phyloP scores from a whole-genome alignment of 495 filamentous ascomycete genomes.

The Cairneyella variabilis region DNA sequence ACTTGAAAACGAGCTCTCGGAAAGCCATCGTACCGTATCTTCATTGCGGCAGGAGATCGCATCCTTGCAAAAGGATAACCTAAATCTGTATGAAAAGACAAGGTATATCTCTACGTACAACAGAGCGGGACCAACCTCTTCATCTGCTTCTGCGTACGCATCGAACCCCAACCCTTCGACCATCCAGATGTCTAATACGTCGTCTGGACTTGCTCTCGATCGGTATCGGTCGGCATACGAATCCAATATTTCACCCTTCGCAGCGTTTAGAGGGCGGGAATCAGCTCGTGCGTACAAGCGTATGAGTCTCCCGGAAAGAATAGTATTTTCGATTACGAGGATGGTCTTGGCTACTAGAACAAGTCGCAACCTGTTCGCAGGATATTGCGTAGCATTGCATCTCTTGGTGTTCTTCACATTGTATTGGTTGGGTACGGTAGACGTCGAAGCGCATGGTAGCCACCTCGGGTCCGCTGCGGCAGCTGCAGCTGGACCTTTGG shows the following conservation, averaged over 20 bases:
- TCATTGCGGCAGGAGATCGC: constrained; percentile 88
- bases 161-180: constrained; percentile 71
- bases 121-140: constrained; percentile 54
- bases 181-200: constrained; percentile 55
- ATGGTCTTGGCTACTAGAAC: constrained; percentile 87
- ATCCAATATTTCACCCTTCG: constrained; percentile 90
- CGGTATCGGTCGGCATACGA: constrained; percentile 93
- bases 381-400: constrained; percentile 87
- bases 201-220: constrained; percentile 54
- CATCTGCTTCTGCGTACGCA: constrained; percentile 68
- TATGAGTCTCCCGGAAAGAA: constrained; percentile 86
- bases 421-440: constrained; percentile 71
- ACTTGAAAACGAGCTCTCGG: constrained; percentile 86
- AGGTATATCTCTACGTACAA: constrained; percentile 93
- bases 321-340: constrained; percentile 85
- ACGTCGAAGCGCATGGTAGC: constrained; percentile 52
- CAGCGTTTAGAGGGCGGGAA: constrained; percentile 89
- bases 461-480: constrained; percentile 39
- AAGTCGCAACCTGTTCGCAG: constrained; percentile 92
- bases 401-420: constrained; percentile 80
- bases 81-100: constrained; percentile 96
- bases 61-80: constrained; percentile 91
- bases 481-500: constrained; percentile 38
- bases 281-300: constrained; percentile 88
- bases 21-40: constrained; percentile 74